These are phyloP conservation scores for Termitomyces eurrhizus DNA, from an alignment of 768 basidiomycete genomes.

Conservation along the genomic window DNA sequence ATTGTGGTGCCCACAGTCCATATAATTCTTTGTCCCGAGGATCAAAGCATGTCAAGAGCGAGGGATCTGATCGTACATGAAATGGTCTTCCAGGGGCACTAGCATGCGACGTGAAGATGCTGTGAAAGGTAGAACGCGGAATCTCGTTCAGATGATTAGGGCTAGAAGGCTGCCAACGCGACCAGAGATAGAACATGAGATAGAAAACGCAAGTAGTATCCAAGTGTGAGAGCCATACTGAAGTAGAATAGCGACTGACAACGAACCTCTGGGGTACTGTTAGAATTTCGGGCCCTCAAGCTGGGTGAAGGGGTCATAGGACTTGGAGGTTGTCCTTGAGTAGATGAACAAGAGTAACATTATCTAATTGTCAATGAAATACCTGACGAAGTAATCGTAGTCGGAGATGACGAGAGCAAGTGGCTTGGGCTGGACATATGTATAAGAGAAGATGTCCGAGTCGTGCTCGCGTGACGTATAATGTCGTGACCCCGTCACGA, in stretches of 20 bases:
- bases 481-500: conserved; percentile 34
- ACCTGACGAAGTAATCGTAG: conserved; percentile 14
- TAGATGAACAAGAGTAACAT: background rate
- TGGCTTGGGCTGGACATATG: conserved; percentile 12
- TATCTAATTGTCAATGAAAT: background rate
- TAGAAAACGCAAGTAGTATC: conserved; percentile 11
- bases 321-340: conserved; percentile 12
- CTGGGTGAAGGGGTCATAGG: conserved; percentile 17
- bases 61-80: conserved; percentile 58
- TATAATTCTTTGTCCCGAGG: conserved; percentile 73
- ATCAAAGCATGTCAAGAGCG: conserved; percentile 72
- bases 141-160: conserved; percentile 20
- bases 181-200: background rate
- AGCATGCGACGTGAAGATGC: conserved; percentile 23
- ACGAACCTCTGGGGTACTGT: conserved; percentile 9
- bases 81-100: conserved; percentile 30
- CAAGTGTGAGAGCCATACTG: background rate
- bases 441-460: background rate
- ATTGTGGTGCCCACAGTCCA: conserved; percentile 66
- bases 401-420: conserved; percentile 16
- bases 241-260: background rate
- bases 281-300: conserved; percentile 8
- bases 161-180: conserved; percentile 3
- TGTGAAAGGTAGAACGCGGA: conserved; percentile 28
- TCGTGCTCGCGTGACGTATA: conserved; percentile 15